Conservation (phyloP, 495 filamentous ascomycete species). For the Penicillium coprophilum region DNA sequence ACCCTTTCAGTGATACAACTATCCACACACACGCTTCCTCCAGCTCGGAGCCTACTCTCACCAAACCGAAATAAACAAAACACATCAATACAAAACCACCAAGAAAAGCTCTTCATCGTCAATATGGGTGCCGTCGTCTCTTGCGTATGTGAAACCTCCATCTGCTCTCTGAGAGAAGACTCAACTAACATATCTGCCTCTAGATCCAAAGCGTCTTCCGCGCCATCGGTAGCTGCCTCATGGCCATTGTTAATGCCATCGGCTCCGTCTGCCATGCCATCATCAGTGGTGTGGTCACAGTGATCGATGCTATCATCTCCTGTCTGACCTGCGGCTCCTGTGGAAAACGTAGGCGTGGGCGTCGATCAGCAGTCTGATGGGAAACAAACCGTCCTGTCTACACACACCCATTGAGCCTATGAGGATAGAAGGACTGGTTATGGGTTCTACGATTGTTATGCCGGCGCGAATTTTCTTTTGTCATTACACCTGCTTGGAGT, state of each 20-base stretch:
- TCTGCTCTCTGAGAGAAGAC: conserved; percentile 3
- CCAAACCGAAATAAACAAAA: conserved; percentile 24
- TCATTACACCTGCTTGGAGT: conserved; percentile 1
- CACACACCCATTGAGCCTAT: neutral
- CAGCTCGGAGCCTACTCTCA: conserved; percentile 20
- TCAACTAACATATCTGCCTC: conserved; percentile 22
- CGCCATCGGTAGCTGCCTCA: conserved; percentile 79
- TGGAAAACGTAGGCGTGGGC: conserved; percentile 41
- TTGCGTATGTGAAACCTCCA: conserved; percentile 67
- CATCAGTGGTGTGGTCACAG: conserved; percentile 73
- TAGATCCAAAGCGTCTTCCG: conserved; percentile 79
- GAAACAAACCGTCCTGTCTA: neutral
- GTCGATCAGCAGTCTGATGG: conserved; percentile 27
- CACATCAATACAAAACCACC: conserved; percentile 1
- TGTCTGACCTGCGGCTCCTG: conserved; percentile 78
- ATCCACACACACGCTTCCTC: conserved; percentile 34
- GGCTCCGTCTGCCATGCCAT: conserved; percentile 73
- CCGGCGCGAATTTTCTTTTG: neutral
- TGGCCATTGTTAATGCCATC: conserved; percentile 81
- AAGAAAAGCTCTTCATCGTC: conserved; percentile 17
- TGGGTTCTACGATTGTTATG: conserved; percentile 10
- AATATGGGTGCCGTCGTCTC: conserved; percentile 95
- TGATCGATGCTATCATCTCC: conserved; percentile 82
- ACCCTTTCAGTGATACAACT: conserved; percentile 35
- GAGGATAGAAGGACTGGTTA: neutral